phyloP scores from a whole-genome alignment of 2,329 filamentous ascomycete genomes.

The Fusarium mexicanum region DNA sequence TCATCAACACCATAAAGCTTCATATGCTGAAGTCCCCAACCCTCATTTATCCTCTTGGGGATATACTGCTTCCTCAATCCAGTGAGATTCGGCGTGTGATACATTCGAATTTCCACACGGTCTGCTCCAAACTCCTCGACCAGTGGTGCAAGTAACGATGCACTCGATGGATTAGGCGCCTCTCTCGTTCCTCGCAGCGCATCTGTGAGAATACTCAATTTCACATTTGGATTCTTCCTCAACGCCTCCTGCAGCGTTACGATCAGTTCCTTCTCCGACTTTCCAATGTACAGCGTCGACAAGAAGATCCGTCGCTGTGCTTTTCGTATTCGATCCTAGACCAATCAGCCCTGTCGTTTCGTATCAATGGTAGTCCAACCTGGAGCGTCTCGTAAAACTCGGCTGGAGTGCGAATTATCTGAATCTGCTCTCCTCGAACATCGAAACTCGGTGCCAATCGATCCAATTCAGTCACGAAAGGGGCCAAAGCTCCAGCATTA shows the following conservation, averaged over 20 bases:
- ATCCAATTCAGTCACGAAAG: conserved; percentile 79
- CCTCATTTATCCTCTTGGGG: conserved; percentile 93
- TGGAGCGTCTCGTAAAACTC: conserved; percentile 94
- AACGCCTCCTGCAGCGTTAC: conserved; percentile 80
- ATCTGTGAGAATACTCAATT: conserved; percentile 90
- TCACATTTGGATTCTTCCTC: conserved; percentile 76
- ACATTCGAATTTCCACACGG: conserved; percentile 94
- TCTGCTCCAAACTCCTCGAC: conserved; percentile 83
- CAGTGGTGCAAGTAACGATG: conserved; percentile 86
- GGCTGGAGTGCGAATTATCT: conserved; percentile 80
- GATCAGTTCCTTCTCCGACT: conserved; percentile 89
- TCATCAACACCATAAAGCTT: conserved; percentile 97
- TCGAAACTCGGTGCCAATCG: conserved; percentile 91
- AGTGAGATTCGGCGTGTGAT: conserved; percentile 95
- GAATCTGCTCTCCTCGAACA: conserved; percentile 81
- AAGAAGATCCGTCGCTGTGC: conserved; percentile 86
- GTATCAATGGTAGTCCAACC: conserved; percentile 55
- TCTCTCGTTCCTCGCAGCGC: conserved; percentile 91
- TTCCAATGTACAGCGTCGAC: conserved; percentile 97
- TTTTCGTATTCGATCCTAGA: conserved; percentile 78
- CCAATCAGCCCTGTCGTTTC: conserved; percentile 23
- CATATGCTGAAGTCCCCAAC: conserved; percentile 99
- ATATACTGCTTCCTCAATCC: conserved; percentile 85
- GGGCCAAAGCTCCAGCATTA: conserved; percentile 56
- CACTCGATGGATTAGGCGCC: conserved; percentile 84